Evolutionary conservation across 202 grass and related monocot genomes (phyloP).

Genomic region (Setaria italica): DNA sequence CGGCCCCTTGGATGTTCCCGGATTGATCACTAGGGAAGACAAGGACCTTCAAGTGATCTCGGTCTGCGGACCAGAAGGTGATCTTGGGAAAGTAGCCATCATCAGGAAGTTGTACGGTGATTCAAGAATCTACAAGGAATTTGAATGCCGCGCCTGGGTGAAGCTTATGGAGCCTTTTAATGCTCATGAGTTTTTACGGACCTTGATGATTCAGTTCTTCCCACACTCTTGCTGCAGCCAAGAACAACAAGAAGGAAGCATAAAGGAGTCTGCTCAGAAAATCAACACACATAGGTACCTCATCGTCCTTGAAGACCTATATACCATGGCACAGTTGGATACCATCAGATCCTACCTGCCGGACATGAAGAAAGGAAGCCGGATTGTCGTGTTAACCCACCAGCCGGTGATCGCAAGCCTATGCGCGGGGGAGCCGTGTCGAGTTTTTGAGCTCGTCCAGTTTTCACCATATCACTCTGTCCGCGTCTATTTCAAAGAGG

Average conservation of each 20-base stretch:
- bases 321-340: background rate
- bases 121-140: background rate
- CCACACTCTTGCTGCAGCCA: background rate
- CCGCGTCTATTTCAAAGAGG: background rate
- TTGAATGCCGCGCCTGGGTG: background rate
- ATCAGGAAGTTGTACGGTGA: background rate
- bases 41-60: background rate
- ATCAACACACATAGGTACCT: background rate
- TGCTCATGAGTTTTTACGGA: background rate
- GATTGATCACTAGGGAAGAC: background rate
- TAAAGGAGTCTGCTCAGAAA: no score
- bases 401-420: background rate
- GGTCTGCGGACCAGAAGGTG: background rate
- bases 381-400: background rate
- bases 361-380: background rate
- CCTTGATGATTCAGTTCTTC: background rate
- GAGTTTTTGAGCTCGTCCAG: background rate
- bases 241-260: background rate
- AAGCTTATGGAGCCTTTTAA: background rate
- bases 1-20: background rate
- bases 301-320: conserved; percentile 13
- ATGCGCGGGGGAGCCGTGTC: background rate
- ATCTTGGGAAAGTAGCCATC: background rate
- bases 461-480: background rate
- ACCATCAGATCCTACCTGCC: background rate